A percentile compares a stretch with the other conserved stretches of the same genome.
Conservation (phyloP, 2,329 filamentous ascomycete species). For the Eutypa lata region DNA sequence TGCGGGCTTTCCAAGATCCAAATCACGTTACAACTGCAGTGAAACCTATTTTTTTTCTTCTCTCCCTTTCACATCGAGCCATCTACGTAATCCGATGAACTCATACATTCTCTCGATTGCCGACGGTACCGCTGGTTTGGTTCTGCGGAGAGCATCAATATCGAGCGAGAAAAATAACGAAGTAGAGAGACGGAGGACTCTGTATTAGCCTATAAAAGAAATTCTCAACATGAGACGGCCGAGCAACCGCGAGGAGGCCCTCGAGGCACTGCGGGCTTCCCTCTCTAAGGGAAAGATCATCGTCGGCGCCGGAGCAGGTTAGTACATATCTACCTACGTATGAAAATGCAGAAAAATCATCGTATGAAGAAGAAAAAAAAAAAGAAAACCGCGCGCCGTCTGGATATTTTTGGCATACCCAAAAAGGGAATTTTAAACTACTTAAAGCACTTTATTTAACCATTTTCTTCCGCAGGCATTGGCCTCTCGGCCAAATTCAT, state of each 20-base stretch:
- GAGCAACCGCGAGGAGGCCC: conserved; percentile 53
- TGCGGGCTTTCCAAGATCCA: neutral
- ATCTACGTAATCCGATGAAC: neutral
- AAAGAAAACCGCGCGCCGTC: too few species aligned
- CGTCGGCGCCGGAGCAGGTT: conserved; percentile 62
- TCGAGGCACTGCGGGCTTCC: conserved; percentile 50
- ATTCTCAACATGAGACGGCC: conserved; percentile 46
- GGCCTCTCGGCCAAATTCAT: conserved; percentile 69
- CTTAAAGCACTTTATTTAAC: too few species aligned
- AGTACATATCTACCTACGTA: neutral
- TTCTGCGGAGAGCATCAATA: too few species aligned
- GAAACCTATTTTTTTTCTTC: neutral
- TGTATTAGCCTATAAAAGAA: too few species aligned
- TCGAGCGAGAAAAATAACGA: too few species aligned
- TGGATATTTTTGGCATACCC: too few species aligned
- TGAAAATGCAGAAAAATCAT: too few species aligned
- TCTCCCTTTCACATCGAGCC: too few species aligned
- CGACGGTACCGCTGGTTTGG: too few species aligned
- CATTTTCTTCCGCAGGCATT: conserved; percentile 41
- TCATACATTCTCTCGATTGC: neutral
- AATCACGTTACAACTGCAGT: neutral
- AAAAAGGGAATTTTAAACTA: too few species aligned
- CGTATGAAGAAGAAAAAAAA: too few species aligned
- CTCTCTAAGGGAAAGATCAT: conserved; percentile 56
- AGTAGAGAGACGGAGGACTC: too few species aligned